phyloP scores from a whole-genome alignment of 495 filamentous ascomycete genomes.

The Neurospora sp. region DNA sequence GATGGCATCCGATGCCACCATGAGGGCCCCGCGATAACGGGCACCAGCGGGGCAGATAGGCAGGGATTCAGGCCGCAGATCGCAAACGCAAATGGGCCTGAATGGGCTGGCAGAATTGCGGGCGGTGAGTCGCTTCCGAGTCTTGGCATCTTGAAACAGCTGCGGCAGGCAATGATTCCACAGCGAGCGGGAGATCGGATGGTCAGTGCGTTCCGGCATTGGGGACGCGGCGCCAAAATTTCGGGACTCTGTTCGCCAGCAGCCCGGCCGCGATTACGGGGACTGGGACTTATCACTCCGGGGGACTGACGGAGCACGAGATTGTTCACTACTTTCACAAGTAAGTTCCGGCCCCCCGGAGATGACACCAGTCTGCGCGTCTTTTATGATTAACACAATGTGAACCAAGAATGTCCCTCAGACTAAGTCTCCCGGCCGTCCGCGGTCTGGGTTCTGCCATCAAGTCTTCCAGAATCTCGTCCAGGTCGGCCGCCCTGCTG shows the following conservation, averaged over 20 bases:
- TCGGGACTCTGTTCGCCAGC: conserved; percentile 7
- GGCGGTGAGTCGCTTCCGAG: conserved; percentile 8
- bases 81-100: not conserved
- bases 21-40: conserved; percentile 12
- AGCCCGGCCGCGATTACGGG: not conserved
- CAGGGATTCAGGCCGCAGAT: conserved; percentile 10
- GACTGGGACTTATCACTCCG: not conserved
- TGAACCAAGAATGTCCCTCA: conserved; percentile 17
- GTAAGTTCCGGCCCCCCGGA: not conserved
- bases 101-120: conserved; percentile 12
- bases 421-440: conserved; percentile 21
- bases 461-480: conserved; percentile 10
- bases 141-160: not conserved
- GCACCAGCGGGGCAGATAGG: conserved; percentile 10
- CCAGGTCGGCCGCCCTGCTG: conserved; percentile 8
- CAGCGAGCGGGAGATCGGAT: not conserved
- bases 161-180: not conserved
- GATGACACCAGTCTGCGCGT: not conserved
- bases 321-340: not conserved
- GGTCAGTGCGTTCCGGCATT: not conserved
- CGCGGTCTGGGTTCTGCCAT: conserved; percentile 16
- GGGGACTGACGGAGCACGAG: not conserved
- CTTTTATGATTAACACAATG: not conserved
- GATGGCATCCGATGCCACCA: not conserved
- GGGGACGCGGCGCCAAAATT: conserved; percentile 16